A percentile compares a stretch with the other conserved stretches of the same genome.
Conservation (phyloP, 2,329 filamentous ascomycete species). For the Exophiala xenobiotica region DNA sequence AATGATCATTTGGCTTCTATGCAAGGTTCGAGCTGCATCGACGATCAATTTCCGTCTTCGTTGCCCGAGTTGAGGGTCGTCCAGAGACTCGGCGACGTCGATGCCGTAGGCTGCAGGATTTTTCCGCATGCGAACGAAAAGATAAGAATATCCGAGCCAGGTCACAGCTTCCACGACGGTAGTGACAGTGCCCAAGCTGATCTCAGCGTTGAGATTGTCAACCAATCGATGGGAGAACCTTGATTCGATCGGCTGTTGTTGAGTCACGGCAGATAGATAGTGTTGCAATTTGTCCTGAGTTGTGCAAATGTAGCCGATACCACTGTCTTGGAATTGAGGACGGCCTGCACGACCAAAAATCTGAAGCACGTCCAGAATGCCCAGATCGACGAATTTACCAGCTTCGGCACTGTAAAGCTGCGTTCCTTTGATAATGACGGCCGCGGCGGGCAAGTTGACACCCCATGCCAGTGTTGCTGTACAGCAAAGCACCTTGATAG, state of each 20-base stretch:
- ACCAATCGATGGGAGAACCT: conserved; percentile 90
- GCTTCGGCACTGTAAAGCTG: conserved; percentile 96
- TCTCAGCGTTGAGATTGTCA: conserved; percentile 95
- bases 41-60: conserved; percentile 82
- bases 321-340: conserved; percentile 94
- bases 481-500: conserved; percentile 97
- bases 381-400: conserved; percentile 93
- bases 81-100: conserved; percentile 83
- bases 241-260: conserved; percentile 97
- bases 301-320: conserved; percentile 97
- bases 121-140: conserved; percentile 93
- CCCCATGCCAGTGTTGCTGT: conserved; percentile 97
- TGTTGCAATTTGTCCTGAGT: conserved; percentile 90
- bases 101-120: conserved; percentile 93
- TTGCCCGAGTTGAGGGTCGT: conserved; percentile 85
- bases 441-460: conserved; percentile 95
- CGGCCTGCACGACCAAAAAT: conserved; percentile 98
- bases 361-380: conserved; percentile 93
- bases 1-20: conserved; percentile 97
- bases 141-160: conserved; percentile 96
- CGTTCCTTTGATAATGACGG: conserved; percentile 96
- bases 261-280: conserved; percentile 88
- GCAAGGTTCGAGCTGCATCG: conserved; percentile 80
- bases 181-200: conserved; percentile 89
- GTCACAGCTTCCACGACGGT: conserved; percentile 90